Conservation (phyloP, 1,284 basidiomycete species). For the Inonotus hispidus region DNA sequence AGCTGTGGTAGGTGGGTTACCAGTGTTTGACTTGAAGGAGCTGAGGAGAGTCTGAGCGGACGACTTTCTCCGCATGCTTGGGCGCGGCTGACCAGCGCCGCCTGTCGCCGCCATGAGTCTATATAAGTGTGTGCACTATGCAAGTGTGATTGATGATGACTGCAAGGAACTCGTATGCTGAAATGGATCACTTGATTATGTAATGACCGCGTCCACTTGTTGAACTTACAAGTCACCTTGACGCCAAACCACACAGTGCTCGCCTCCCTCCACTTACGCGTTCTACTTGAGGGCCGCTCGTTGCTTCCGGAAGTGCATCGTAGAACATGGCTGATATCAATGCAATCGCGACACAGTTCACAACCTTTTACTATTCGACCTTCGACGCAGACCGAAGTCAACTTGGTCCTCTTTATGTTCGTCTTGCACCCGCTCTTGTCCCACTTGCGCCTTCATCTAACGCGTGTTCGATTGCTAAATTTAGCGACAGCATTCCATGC, state of each 20-base stretch:
- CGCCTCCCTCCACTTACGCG: background rate
- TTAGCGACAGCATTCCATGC: conserved; percentile 83
- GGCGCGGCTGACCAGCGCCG: conserved; percentile 32
- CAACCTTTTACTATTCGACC: conserved; percentile 67
- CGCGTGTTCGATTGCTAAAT: conserved; percentile 15
- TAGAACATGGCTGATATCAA: conserved; percentile 67
- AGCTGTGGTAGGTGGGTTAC: conserved; percentile 28
- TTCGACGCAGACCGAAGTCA: conserved; percentile 59
- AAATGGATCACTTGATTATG: conserved; percentile 1
- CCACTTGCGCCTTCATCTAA: conserved; percentile 12
- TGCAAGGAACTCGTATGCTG: background rate
- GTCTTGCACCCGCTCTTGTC: conserved; percentile 30
- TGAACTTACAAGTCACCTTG: background rate
- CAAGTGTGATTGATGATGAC: background rate
- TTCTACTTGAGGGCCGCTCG: conserved; percentile 14
- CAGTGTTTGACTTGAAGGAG: conserved; percentile 52
- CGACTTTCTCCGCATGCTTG: conserved; percentile 74
- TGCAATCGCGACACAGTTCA: conserved; percentile 60
- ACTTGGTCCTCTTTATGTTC: conserved; percentile 68
- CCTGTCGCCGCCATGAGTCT: conserved; percentile 19
- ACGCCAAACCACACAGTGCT: background rate
- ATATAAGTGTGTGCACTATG: background rate
- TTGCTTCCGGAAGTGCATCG: background rate
- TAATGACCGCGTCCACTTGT: conserved; percentile 9
- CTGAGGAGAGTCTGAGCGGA: conserved; percentile 77